These are phyloP conservation scores for Chytridium lagenaria DNA, from an alignment of 371 early-diverging fungal genomes.

Conservation along the genomic window DNA sequence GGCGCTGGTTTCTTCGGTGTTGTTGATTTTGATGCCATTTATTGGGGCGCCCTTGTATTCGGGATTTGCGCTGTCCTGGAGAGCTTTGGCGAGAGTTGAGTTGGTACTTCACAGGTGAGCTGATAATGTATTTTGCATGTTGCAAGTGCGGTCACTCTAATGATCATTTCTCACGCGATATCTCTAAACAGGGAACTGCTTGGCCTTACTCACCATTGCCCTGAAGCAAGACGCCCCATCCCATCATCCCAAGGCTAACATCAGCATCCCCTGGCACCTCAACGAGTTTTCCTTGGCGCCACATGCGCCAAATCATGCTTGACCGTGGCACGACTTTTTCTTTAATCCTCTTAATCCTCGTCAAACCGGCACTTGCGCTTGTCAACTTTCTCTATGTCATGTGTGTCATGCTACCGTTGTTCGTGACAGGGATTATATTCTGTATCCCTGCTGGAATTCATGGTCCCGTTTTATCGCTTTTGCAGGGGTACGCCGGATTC, in stretches of 20 bases:
- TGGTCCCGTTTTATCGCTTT: not conserved
- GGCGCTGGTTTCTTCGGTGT: slow-evolving; percentile 1
- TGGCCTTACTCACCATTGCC: not conserved
- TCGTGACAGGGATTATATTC: slow-evolving; percentile 8
- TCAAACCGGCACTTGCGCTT: slow-evolving; percentile 3
- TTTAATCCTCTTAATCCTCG: slow-evolving; percentile 1
- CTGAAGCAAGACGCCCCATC: not conserved
- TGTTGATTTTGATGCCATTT: slow-evolving; percentile 1
- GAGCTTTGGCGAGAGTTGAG: not conserved
- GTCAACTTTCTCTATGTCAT: slow-evolving; percentile 5
- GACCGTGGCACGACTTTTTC: slow-evolving; percentile 13
- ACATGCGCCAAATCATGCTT: not conserved
- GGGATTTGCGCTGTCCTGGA: slow-evolving; percentile 6
- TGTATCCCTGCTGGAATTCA: not conserved
- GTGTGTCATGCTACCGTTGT: not conserved
- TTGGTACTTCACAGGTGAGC: slow-evolving; percentile 11
- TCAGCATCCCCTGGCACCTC: not conserved
- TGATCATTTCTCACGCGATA: too few relatives aligned
- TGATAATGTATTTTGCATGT: not conserved
- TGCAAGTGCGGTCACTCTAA: not conserved
- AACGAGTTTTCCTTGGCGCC: not conserved
- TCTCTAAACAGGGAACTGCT: not conserved
- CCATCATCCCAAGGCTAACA: not conserved
- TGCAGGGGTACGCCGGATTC: not conserved
- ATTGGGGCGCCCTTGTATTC: slow-evolving; percentile 1